Evolutionary conservation across 768 basidiomycete species (phyloP), one percentile per base, ranked within the genome.

Genomic region (Dendrothele bispora): DNA sequence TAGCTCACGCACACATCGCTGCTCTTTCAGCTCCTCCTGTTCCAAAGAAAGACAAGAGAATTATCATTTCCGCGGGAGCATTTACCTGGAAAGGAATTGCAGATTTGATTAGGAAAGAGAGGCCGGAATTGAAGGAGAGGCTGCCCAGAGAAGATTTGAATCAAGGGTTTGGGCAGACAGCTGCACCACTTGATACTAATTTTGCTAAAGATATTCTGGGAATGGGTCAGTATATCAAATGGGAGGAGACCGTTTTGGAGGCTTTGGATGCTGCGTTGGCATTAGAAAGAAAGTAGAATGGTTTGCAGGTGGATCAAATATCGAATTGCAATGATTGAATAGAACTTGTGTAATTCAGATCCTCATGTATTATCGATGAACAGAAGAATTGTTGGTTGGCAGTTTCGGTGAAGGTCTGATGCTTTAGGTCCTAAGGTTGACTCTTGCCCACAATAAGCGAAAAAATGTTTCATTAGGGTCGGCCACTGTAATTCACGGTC

Each of bases 1-100:
- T 39, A n/a, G 52, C 52, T n/a, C 39, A 35, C 7, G 48, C 47
- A n/a, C 54, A 55, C 35, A 39, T 53, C 14, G 21, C 39, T 11
- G 51, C 51, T 14, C 52, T 55, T 12, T 37, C 46, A 34, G 22
- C 43, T 12, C 54, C 54, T 10, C 26, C 36, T 10, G 39, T 42
- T 25, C 25, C 38, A 14, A 18, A 24, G 22, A 28, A 35, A 3
- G 47, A 51, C 32, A 51, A 51, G 32, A 21, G 50, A 34, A 39
- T 51, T 30, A 24, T 51, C n/a, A 39, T 51, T 12, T 2, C 18
- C 12, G 35, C 27, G 22, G 42, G 35, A 15, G 32, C 20, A 6
- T 51, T 51, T 29, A 26, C 15, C 7, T 46, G 44, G 44, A 46
- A 46, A 38, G 44, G 46, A 21, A 34, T 42, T 25, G 44, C 39